Evolutionary conservation across 2,329 filamentous ascomycete genomes (phyloP).

Genomic region (Aspergillus texensis): DNA sequence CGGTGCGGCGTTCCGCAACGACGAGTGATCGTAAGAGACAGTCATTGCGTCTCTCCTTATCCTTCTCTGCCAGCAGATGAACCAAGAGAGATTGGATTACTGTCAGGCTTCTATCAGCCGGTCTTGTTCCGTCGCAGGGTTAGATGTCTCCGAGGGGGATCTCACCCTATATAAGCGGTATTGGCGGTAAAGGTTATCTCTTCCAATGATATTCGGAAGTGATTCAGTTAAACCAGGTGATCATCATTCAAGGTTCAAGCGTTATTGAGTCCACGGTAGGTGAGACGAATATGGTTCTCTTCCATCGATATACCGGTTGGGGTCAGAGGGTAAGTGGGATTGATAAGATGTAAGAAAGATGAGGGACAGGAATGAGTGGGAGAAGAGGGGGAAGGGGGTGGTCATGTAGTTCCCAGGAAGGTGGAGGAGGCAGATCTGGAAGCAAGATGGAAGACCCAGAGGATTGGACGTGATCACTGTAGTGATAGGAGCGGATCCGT

Average conservation of each 20-base stretch:
- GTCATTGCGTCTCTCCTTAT: constrained; percentile 64
- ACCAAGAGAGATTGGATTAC: constrained; percentile 29
- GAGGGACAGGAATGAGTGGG: constrained; percentile 20
- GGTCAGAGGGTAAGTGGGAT: constrained; percentile 6
- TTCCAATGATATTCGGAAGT: constrained; percentile 16
- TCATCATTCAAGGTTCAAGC: constrained; percentile 33
- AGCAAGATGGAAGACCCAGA: constrained; percentile 33
- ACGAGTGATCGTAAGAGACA: constrained; percentile 70
- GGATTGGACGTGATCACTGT: constrained; percentile 33
- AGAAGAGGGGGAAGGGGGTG: constrained; percentile 28
- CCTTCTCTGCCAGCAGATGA: constrained; percentile 46
- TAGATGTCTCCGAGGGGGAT: neutral
- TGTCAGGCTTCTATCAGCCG: constrained; percentile 13
- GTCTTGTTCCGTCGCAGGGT: neutral
- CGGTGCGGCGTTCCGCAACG: constrained; percentile 61
- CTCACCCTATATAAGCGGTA: constrained; percentile 11
- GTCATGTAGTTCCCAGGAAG: constrained; percentile 31
- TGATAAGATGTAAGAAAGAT: constrained; percentile 16
- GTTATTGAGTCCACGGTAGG: constrained; percentile 18
- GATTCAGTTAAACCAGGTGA: constrained; percentile 29
- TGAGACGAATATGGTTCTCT: constrained; percentile 21
- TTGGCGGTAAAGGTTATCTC: constrained; percentile 14
- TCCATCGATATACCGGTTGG: constrained; percentile 31
- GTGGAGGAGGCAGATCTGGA: constrained; percentile 32
- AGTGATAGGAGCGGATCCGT: constrained; percentile 42